These are phyloP conservation scores for Xylogone sp. DNA, from an alignment of 2,329 filamentous ascomycete species.

Conservation along the genomic window DNA sequence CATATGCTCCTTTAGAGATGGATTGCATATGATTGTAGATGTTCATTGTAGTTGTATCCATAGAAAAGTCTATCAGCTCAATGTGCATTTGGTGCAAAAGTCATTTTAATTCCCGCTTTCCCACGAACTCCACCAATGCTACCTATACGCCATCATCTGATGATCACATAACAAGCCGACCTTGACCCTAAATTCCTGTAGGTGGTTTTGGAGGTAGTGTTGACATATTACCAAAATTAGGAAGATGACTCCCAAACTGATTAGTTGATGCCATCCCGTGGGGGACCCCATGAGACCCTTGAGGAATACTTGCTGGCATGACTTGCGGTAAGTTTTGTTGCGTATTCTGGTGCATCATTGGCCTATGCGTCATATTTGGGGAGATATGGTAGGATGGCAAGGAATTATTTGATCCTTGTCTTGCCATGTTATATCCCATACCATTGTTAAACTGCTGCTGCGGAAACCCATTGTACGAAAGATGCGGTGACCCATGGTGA, in stretches of 20 bases:
- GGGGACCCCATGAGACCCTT: constrained; percentile 13
- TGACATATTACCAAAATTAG: constrained; percentile 52
- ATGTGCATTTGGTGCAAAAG: constrained; percentile 24
- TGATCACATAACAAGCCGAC: constrained; percentile 20
- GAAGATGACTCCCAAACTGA: constrained; percentile 41
- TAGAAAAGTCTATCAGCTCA: constrained; percentile 26
- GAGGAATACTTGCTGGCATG: constrained; percentile 17
- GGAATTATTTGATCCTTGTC: constrained; percentile 31
- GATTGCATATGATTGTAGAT: not conserved
- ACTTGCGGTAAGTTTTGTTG: constrained; percentile 20
- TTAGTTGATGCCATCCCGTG: constrained; percentile 22
- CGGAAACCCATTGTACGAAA: constrained; percentile 36
- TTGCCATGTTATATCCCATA: constrained; percentile 30
- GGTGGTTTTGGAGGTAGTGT: constrained; percentile 53
- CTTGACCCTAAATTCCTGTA: constrained; percentile 29
- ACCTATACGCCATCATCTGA: constrained; percentile 26
- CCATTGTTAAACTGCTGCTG: constrained; percentile 24
- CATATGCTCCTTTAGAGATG: constrained; percentile 1
- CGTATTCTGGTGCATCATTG: constrained; percentile 30
- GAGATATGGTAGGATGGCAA: constrained; percentile 31
- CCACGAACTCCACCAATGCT: constrained; percentile 30
- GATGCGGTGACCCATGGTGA: constrained; percentile 30
- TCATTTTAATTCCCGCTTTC: constrained; percentile 23
- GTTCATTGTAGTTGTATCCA: constrained; percentile 14
- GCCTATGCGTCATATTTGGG: constrained; percentile 29